phyloP scores from a whole-genome alignment of 164 flowering plant genomes.

The Aristolochia contorta region DNA sequence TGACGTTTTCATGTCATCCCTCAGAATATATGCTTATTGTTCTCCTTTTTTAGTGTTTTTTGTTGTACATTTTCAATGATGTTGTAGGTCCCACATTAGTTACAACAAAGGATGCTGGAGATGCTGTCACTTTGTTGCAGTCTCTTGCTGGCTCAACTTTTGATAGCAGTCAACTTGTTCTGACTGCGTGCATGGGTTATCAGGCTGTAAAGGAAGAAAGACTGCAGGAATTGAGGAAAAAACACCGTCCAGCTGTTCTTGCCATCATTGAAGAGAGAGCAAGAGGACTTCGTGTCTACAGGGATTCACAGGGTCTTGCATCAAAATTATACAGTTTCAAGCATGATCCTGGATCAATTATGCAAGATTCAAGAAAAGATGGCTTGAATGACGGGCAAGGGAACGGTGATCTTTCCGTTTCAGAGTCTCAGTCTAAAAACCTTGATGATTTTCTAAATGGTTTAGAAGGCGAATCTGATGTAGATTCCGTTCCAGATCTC shows the following conservation, averaged over 20 bases:
- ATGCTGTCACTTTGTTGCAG: constrained; percentile 92
- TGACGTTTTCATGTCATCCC: too few species aligned
- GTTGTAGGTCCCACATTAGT: constrained; percentile 88
- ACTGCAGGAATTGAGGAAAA: constrained; percentile 60
- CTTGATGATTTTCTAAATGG: constrained; percentile 39
- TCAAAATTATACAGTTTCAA: constrained; percentile 75
- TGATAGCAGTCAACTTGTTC: constrained; percentile 96
- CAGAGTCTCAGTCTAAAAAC: constrained; percentile 26
- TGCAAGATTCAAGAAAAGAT: constrained; percentile 28
- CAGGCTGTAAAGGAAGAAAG: constrained; percentile 69
- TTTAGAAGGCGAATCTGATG: constrained; percentile 29
- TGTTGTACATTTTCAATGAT: neutral
- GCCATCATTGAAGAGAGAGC: constrained; percentile 69
- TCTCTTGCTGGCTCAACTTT: constrained; percentile 95
- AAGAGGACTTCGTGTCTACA: constrained; percentile 57
- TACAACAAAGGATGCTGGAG: constrained; percentile 98
- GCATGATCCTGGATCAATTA: constrained; percentile 51
- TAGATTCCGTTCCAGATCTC: constrained; percentile 59
- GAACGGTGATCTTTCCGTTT: constrained; percentile 15
- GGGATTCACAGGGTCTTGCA: constrained; percentile 72
- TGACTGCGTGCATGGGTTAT: constrained; percentile 98
- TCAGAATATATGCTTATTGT: too few species aligned
- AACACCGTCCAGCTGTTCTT: constrained; percentile 66
- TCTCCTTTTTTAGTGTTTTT: too few species aligned
- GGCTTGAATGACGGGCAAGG: constrained; percentile 18